A percentile compares a stretch with the other conserved stretches of the same genome.
Evolutionary conservation across 768 basidiomycete genomes (phyloP).

Genomic region (Boletus sensibilis): DNA sequence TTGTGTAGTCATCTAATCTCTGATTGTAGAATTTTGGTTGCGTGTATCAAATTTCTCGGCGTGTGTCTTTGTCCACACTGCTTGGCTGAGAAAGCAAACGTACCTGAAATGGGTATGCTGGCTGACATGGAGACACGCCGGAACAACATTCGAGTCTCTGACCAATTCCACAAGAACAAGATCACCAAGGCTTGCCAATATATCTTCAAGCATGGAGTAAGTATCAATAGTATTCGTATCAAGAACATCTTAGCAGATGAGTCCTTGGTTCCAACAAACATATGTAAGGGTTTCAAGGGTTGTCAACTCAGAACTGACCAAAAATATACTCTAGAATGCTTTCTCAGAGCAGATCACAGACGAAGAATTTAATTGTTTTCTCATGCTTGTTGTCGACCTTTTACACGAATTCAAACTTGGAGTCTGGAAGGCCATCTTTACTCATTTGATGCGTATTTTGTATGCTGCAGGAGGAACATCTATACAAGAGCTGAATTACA

Average conservation of each 20-base stretch:
- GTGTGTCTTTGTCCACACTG: neutral
- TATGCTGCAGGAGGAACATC: neutral
- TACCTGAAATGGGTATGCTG: neutral
- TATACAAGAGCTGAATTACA: constrained; percentile 22
- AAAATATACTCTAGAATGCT: constrained; percentile 32
- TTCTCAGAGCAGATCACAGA: constrained; percentile 27
- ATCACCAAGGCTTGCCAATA: neutral
- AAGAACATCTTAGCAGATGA: constrained; percentile 1
- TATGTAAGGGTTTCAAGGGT: neutral
- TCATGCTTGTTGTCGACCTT: constrained; percentile 17
- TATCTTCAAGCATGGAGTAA: constrained; percentile 7
- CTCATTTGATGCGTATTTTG: constrained; percentile 25
- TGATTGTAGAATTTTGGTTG: neutral
- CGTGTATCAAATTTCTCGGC: constrained; percentile 7
- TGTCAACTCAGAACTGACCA: no score
- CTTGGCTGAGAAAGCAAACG: neutral
- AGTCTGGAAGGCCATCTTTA: constrained; percentile 25
- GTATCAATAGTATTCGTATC: neutral
- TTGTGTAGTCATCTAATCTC: neutral
- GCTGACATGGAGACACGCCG: neutral
- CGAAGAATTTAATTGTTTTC: constrained; percentile 17
- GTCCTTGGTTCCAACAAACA: constrained; percentile 15
- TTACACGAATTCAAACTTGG: constrained; percentile 28
- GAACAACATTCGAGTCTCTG: neutral
- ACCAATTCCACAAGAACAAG: neutral